These are phyloP conservation scores for Pleurotus tuoliensis DNA, from an alignment of 768 basidiomycete genomes.

Conservation along the genomic window DNA sequence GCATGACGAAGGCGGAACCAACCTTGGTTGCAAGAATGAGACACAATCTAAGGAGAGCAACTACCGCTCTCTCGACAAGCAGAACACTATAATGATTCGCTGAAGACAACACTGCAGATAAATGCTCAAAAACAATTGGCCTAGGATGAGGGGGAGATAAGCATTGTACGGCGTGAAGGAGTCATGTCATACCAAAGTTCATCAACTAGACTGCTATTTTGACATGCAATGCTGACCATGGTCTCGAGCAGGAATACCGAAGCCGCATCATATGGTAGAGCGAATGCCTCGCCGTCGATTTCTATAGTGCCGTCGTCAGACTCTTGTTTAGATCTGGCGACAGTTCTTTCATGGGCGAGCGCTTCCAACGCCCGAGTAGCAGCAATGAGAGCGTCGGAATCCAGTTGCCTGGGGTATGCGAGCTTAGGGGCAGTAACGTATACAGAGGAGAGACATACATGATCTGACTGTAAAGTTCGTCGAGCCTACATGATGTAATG, in stretches of 20 bases:
- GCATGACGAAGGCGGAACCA: slow-evolving; percentile 15
- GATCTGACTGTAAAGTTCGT: slow-evolving; percentile 92
- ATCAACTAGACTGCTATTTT: slow-evolving; percentile 72
- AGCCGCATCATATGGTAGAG: slow-evolving; percentile 90
- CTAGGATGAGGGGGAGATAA: slow-evolving; percentile 32
- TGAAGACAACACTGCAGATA: slow-evolving; percentile 74
- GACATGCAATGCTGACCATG: slow-evolving; percentile 86
- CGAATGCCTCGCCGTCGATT: slow-evolving; percentile 40
- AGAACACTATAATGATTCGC: slow-evolving; percentile 84
- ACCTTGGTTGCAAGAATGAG: slow-evolving; percentile 79
- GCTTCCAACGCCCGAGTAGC: slow-evolving; percentile 85
- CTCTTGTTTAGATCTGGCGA: slow-evolving; percentile 70
- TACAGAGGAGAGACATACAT: slow-evolving; percentile 52
- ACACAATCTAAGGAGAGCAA: slow-evolving; percentile 82
- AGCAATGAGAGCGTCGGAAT: slow-evolving; percentile 75
- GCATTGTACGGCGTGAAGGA: slow-evolving; percentile 1
- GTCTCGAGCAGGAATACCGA: slow-evolving; percentile 93
- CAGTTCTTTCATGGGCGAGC: slow-evolving; percentile 85
- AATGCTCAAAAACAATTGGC: slow-evolving; percentile 93
- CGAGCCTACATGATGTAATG: slow-evolving; percentile 87
- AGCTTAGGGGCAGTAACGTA: slow-evolving; percentile 3
- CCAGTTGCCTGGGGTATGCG: slow-evolving; percentile 55
- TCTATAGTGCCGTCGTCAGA: slow-evolving; percentile 51
- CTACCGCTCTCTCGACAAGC: slow-evolving; percentile 91
- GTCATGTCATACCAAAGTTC: slow-evolving; percentile 69